A percentile compares a stretch with the other conserved stretches of the same genome.
These are phyloP conservation scores for Cadophora malorum DNA, from an alignment of 2,329 filamentous ascomycete species.

Conservation along the genomic window DNA sequence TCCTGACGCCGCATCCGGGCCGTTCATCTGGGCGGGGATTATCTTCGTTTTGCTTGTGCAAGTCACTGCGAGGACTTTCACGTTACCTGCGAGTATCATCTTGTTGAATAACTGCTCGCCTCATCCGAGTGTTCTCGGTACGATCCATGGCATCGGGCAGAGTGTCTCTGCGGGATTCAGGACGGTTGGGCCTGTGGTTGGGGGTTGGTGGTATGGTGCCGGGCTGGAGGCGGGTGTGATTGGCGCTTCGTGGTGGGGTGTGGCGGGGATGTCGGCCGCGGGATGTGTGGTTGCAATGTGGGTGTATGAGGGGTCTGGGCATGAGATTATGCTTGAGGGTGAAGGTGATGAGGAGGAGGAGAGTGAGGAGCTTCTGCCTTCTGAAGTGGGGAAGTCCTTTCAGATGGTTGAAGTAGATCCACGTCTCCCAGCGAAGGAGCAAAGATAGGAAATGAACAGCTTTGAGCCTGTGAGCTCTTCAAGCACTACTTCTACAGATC, in stretches of 20 bases:
- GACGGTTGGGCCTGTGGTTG: constrained; percentile 61
- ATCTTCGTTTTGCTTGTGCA: constrained; percentile 60
- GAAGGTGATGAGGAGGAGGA: neutral
- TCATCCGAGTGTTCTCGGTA: constrained; percentile 59
- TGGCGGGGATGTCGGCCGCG: constrained; percentile 57
- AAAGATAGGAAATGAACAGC: neutral
- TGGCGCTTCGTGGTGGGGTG: constrained; percentile 63
- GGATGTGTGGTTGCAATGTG: constrained; percentile 65
- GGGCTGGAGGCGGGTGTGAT: constrained; percentile 61
- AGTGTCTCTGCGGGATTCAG: constrained; percentile 59
- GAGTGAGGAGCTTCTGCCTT: neutral
- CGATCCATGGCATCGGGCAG: constrained; percentile 64
- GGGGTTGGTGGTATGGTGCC: constrained; percentile 50
- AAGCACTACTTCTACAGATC: neutral
- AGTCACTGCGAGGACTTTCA: constrained; percentile 64
- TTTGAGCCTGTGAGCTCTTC: too few relatives aligned
- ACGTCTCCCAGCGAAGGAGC: neutral
- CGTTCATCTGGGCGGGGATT: constrained; percentile 61
- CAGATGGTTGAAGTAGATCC: neutral
- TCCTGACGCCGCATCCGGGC: constrained; percentile 49
- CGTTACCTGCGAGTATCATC: constrained; percentile 63
- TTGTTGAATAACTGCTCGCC: constrained; percentile 59
- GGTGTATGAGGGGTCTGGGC: constrained; percentile 69
- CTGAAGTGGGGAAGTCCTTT: constrained; percentile 45
- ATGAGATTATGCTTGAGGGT: constrained; percentile 60